Evolutionary conservation across 2,329 filamentous ascomycete species (phyloP).

Genomic region (Pseudogymnoascus sp.): DNA sequence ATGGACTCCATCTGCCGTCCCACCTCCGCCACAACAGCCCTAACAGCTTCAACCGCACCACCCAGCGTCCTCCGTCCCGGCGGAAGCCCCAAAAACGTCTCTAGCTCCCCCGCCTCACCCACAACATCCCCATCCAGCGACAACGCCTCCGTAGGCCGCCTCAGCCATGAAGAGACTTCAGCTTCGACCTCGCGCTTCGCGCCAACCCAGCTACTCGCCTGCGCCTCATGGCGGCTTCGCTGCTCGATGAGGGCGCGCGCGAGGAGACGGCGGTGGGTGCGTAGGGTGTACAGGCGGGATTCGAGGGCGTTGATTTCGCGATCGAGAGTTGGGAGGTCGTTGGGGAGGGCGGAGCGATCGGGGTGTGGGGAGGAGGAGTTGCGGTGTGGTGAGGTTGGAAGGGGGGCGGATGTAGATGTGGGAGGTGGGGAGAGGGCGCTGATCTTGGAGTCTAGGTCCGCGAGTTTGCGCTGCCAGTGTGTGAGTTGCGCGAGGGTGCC

Average conservation of each 20-base stretch:
- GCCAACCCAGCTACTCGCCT: not conserved
- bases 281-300: not conserved
- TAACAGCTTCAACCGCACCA: conserved; percentile 23
- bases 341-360: not conserved
- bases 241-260: not conserved
- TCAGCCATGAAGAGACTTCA: not conserved
- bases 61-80: conserved; percentile 58
- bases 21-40: not conserved
- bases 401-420: not conserved
- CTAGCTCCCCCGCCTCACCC: conserved; percentile 28
- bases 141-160: conserved; percentile 10
- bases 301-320: not conserved
- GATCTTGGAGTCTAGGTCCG: not conserved
- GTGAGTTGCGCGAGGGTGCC: not conserved
- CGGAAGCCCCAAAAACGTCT: conserved; percentile 48
- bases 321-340: not conserved
- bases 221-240: not conserved
- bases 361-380: not conserved
- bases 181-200: not conserved
- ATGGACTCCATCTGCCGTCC: conserved; percentile 32
- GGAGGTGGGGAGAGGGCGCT: not conserved
- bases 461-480: not conserved
- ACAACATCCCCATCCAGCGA: conserved; percentile 30
- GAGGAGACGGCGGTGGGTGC: not conserved
- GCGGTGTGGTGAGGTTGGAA: not conserved